A percentile compares a stretch with the other conserved stretches of the same genome.
These are phyloP conservation scores for Adansonia gregorii DNA, from an alignment of 441 rosid genomes.

Conservation along the genomic window DNA sequence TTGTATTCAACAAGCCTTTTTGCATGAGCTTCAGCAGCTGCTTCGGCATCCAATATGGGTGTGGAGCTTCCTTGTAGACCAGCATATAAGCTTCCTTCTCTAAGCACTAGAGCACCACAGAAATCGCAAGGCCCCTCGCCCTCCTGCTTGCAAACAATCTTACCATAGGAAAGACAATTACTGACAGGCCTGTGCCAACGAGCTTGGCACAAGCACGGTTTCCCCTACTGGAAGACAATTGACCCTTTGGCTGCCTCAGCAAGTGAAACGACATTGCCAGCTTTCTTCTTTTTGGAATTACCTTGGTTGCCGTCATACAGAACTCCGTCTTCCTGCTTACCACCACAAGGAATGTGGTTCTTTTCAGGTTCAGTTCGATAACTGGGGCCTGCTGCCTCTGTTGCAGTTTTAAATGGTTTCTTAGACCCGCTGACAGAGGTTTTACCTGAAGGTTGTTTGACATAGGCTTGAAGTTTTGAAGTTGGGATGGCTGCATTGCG, in stretches of 20 bases:
- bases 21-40: conserved; percentile 81
- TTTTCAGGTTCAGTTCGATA: too few relatives aligned
- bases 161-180: conserved; percentile 97
- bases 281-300: conserved; percentile 78
- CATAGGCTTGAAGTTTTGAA: too few relatives aligned
- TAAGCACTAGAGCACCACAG: conserved; percentile 86
- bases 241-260: conserved; percentile 95
- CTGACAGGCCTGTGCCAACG: conserved; percentile 74
- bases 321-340: too few relatives aligned
- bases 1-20: conserved; percentile 94
- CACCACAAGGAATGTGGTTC: too few relatives aligned
- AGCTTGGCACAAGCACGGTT: conserved; percentile 91
- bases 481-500: too few relatives aligned
- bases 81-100: conserved; percentile 87
- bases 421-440: too few relatives aligned
- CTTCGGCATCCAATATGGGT: conserved; percentile 77
- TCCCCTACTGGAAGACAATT: conserved; percentile 87
- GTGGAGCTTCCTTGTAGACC: conserved; percentile 72
- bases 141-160: conserved; percentile 93
- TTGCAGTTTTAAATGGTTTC: too few relatives aligned
- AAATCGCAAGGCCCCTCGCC: conserved; percentile 93
- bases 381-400: too few relatives aligned
- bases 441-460: too few relatives aligned
- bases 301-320: conserved; percentile 30
- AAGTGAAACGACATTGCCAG: conserved; percentile 79